Conservation (phyloP, 768 basidiomycete species). For the Baorangia bicolor region DNA sequence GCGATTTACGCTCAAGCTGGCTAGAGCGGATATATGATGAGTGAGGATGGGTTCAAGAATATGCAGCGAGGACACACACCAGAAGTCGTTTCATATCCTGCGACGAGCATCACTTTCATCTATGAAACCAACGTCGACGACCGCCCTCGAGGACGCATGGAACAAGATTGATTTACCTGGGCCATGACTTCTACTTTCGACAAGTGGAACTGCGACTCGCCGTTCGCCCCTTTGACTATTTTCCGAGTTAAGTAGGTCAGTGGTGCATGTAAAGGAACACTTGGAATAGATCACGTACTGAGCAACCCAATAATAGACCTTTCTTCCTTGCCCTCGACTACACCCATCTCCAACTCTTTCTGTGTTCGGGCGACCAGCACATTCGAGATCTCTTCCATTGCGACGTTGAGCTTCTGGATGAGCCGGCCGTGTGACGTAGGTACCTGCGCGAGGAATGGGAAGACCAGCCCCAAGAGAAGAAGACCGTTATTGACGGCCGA, state of each 20-base stretch:
- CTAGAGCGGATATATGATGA: not conserved
- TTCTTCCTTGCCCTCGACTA: constrained; percentile 20
- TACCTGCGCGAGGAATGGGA: constrained; percentile 37
- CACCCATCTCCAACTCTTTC: constrained; percentile 29
- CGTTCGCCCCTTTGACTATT: constrained; percentile 38
- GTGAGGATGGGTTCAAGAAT: too few species aligned
- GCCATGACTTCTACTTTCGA: constrained; percentile 29
- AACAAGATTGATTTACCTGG: constrained; percentile 11
- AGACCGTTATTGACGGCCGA: constrained; percentile 29
- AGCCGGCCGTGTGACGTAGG: constrained; percentile 37
- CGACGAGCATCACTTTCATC: constrained; percentile 15
- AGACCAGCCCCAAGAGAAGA: constrained; percentile 35
- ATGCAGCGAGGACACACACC: not conserved
- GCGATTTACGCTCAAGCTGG: constrained; percentile 11
- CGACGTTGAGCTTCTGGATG: constrained; percentile 28
- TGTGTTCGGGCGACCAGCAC: constrained; percentile 37
- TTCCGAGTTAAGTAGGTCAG: not conserved
- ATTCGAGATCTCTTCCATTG: constrained; percentile 41
- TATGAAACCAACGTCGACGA: constrained; percentile 21
- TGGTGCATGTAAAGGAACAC: constrained; percentile 14
- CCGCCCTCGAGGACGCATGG: not conserved
- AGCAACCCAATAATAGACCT: constrained; percentile 27
- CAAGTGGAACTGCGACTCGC: constrained; percentile 24
- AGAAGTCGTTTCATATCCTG: constrained; percentile 19
- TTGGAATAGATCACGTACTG: constrained; percentile 6